Base-by-base conservation (phyloP, 2,329 filamentous ascomycete species). In the Xenoacremonium recifei region DNA sequence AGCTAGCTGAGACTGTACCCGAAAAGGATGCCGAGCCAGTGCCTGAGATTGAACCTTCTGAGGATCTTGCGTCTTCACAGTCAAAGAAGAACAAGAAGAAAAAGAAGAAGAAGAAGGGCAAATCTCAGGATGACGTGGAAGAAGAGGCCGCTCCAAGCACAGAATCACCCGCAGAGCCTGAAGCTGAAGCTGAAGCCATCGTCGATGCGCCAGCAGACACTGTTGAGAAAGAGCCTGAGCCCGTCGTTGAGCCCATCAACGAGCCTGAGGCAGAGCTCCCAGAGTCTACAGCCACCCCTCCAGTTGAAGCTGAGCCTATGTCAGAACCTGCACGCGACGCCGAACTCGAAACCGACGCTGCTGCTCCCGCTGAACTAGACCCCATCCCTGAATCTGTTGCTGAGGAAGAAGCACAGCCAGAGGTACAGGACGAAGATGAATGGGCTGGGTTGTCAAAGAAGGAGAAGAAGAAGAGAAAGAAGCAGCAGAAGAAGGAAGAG, bases 71-170 rank as follows among this genome's bases (percentile, higher is more conserved):
- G 4, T 20, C 32, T 36, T 30, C 38, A 19, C 35, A 42, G 29
- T 49, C 43, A 2, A 54, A 51, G 39, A 54, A 58, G 21, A 42
- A 51, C 19, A 63, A 59, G 33, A 58, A 57, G 25, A 18, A 49
- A n/a, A 48, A 47, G 32, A 42, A 43, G 23, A 45, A 43, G 34
- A 44, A 43, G 29, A 40, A 44, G 41, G 34, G 19, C 16, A 49
- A 37, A 18, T 23, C n/a, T n/a, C 40, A 39, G 33, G 23, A 23
- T 6, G 4, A n/a, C 19, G 45, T 40, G 31, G 23, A 9, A 27
- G 23, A 9, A 9, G 23, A 27, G 23, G 9, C 23, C 13, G 9
- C 13, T 13, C 9, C 23, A 27, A 9, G 23, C 23, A 21, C 33
- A 6, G 42, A 47, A 31, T n/a, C n/a, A 13, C 20, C 37, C 21